These are phyloP conservation scores for Aechmea fasciata DNA, from an alignment of 176 grass and related monocot genomes.

Conservation along the genomic window DNA sequence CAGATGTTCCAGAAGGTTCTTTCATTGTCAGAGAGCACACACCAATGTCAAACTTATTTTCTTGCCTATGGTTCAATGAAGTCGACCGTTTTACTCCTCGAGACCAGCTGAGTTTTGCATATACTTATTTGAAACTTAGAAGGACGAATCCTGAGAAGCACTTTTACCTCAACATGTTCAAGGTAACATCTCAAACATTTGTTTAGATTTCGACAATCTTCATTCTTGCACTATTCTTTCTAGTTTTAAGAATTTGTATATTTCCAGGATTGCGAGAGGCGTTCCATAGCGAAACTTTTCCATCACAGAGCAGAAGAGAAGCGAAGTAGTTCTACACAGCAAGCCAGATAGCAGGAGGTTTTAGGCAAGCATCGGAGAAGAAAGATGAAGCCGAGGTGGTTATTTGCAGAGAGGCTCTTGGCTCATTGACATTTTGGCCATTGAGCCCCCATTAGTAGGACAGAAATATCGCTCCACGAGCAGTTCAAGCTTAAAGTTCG, in stretches of 20 bases:
- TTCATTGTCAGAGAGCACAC: conserved; percentile 96
- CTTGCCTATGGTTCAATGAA: conserved; percentile 97
- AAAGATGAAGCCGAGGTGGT: neutral
- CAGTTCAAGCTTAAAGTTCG: neutral
- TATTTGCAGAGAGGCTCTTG: neutral
- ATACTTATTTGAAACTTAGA: conserved; percentile 94
- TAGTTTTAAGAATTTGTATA: neutral
- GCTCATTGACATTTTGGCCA: neutral
- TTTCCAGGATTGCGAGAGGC: conserved; percentile 84
- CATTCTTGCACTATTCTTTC: conserved; percentile 5
- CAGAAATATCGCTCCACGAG: neutral
- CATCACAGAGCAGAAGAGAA: conserved; percentile 97
- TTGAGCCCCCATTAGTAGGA: neutral
- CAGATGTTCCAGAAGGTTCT: conserved; percentile 99
- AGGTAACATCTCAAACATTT: conserved; percentile 27
- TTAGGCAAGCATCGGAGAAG: neutral
- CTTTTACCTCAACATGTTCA: conserved; percentile 92
- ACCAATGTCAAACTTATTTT: conserved; percentile 94
- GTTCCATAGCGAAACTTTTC: conserved; percentile 91
- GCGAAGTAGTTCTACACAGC: conserved; percentile 32
- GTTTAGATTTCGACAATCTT: conserved; percentile 10
- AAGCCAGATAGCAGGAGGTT: conserved; percentile 15
- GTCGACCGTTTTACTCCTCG: conserved; percentile 91
- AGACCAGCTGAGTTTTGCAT: conserved; percentile 97
- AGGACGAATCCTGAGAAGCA: conserved; percentile 71